Evolutionary conservation across 352 stramenopile species (phyloP), one percentile per base, ranked within the genome.

Genomic region (Globisporangium echinulatum): DNA sequence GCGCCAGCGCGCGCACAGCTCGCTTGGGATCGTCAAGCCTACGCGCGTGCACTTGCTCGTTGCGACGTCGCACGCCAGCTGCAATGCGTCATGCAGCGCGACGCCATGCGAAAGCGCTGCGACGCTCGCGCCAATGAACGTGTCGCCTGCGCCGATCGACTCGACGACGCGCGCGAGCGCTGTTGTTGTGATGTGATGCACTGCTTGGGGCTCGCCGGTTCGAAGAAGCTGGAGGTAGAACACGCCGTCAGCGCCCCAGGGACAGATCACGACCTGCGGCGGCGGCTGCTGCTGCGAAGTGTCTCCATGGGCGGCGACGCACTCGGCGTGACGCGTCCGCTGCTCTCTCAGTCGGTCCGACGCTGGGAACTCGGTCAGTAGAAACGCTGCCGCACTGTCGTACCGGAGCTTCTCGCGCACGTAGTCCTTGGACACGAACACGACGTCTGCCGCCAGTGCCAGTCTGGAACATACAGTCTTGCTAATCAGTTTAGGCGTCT

Each of bases 351-450:
- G 13, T 52, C 15, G 25, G 14, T 4, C 17, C 4, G 6, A n/a
- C n/a, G 5, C 5, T 38, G 38, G 43, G 17, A 61, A 61, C 48
- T 61, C 55, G 7, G 48, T 7, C 2, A 43, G 13, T 42, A 89
- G 82, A 40, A 92, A 89, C 14, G 61, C 54, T 1, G 54, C n/a
- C 0, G 82, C 82, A 7, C 61, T 69, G 17, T 47, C 37, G 17
- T 86, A 66, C 6, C 40, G 25, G 14, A 90, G 67, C 36, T 84
- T 87, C 50, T 86, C 68, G 40, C 70, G 72, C 37, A 92, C 62
- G 52, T 90, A 90, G 54, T 90, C 79, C 52, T 90, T 92, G 5
- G 82, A 92, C 44, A 85, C 65, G 61, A 90, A 92, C 11, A 75
- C 78, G 49, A 77, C 75, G 51, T 88, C 66, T 25, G 60, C 70